phyloP scores from a whole-genome alignment of 1,284 basidiomycete species.

The Rhodofomes roseus region DNA sequence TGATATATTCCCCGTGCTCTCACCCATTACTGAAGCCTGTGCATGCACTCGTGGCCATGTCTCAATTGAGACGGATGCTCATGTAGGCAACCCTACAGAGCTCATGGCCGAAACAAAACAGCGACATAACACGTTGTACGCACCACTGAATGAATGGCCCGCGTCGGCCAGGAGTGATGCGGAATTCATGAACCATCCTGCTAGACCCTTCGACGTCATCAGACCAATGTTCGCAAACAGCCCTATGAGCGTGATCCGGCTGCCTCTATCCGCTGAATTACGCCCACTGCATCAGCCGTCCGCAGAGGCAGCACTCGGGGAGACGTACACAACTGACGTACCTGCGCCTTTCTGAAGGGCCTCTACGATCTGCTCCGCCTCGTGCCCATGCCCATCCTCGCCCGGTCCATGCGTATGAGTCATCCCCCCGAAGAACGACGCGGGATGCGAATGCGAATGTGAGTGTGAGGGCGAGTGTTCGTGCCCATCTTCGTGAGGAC shows the following conservation, averaged over 20 bases:
- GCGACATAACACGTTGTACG: too few relatives aligned
- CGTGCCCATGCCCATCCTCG: conserved; percentile 63
- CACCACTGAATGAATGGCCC: conserved; percentile 89
- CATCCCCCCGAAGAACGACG: conserved; percentile 48
- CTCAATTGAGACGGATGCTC: too few relatives aligned
- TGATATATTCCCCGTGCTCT: too few relatives aligned
- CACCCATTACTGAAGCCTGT: too few relatives aligned
- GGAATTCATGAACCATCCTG: conserved; percentile 86
- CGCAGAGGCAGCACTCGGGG: not conserved
- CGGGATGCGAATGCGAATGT: conserved; percentile 49
- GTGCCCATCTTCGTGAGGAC: conserved; percentile 20
- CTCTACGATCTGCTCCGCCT: conserved; percentile 68
- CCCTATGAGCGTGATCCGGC: conserved; percentile 82
- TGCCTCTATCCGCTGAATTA: conserved; percentile 69
- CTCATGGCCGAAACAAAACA: too few relatives aligned
- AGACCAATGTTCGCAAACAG: conserved; percentile 84
- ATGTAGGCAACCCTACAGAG: too few relatives aligned
- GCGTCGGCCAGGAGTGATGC: conserved; percentile 93
- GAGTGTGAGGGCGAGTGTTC: conserved; percentile 22
- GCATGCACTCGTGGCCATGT: too few relatives aligned
- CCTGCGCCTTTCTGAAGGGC: conserved; percentile 60
- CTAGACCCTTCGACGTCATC: conserved; percentile 80
- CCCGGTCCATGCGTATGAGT: conserved; percentile 63
- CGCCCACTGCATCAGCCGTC: conserved; percentile 3
- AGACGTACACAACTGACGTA: conserved; percentile 30